Conservation (phyloP, 2,329 filamentous ascomycete species). For the Fusarium sp. region DNA sequence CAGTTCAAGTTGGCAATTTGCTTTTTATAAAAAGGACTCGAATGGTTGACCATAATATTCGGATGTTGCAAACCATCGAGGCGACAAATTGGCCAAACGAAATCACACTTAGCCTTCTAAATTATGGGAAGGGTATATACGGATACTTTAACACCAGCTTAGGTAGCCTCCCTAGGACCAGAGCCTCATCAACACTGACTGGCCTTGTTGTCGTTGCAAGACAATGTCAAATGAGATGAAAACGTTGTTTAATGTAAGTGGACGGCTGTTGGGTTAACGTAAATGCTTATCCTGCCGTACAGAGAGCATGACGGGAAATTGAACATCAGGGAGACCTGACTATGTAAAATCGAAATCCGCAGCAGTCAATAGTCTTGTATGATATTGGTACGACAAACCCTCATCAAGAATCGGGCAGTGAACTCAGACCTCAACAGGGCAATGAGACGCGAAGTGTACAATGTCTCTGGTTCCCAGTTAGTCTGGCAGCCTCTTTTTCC, state of each 20-base stretch:
- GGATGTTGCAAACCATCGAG: constrained; percentile 21
- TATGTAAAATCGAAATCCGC: constrained; percentile 38
- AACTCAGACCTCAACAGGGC: constrained; percentile 22
- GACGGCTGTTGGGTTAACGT: background rate
- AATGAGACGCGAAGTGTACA: constrained; percentile 27
- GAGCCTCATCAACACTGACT: background rate
- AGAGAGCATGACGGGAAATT: background rate
- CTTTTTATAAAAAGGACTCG: background rate
- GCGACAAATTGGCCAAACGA: background rate
- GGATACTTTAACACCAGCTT: background rate
- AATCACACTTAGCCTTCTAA: background rate
- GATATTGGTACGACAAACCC: constrained; percentile 12
- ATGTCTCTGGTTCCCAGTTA: constrained; percentile 20
- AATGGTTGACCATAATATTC: constrained; percentile 16
- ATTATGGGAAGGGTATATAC: background rate
- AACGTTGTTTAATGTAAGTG: background rate
- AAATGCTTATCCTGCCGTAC: background rate
- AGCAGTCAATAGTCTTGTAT: constrained; percentile 21
- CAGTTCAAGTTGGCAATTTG: background rate
- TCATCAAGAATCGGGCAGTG: constrained; percentile 3
- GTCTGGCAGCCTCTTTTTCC: constrained; percentile 32
- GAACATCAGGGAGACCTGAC: constrained; percentile 18
- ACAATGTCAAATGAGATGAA: background rate
- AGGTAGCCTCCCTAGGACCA: background rate
- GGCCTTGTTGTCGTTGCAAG: background rate